Evolutionary conservation across 306 rosid genomes (phyloP).

Genomic region (Sicyos baderoa): DNA sequence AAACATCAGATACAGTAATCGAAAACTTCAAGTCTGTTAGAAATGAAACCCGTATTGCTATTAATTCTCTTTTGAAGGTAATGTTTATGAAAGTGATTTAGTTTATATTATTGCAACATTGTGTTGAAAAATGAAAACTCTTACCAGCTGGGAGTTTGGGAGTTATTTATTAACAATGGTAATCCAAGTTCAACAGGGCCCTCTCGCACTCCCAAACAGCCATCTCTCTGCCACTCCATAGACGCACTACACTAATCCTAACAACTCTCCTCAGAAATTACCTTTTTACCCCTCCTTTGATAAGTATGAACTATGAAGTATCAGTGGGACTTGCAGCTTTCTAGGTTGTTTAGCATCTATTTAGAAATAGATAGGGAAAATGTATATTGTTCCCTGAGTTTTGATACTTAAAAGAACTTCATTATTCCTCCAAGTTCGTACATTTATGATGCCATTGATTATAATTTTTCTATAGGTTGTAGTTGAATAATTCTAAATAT

Average conservation of each 20-base stretch:
- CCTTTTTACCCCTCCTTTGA: too few species aligned
- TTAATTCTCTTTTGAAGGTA: slow-evolving; percentile 78
- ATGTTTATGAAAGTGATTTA: slow-evolving; percentile 10
- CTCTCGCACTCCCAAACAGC: too few species aligned
- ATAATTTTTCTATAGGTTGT: not conserved
- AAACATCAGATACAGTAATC: slow-evolving; percentile 41
- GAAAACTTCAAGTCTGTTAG: slow-evolving; percentile 55
- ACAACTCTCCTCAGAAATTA: too few species aligned
- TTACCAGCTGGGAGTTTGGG: not conserved
- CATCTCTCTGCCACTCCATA: too few species aligned
- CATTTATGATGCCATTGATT: not conserved
- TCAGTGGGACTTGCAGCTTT: not conserved
- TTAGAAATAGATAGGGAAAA: slow-evolving; percentile 6
- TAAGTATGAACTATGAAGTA: too few species aligned
- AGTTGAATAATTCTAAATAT: not conserved
- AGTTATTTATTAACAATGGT: too few species aligned
- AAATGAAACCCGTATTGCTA: slow-evolving; percentile 59
- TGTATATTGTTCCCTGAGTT: not conserved
- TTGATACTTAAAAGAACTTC: not conserved
- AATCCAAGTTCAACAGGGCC: too few species aligned
- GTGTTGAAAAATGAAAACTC: not conserved
- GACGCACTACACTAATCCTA: too few species aligned
- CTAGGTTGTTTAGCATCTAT: not conserved
- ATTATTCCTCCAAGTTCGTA: not conserved
- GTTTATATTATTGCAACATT: not conserved